A percentile compares a stretch with the other conserved stretches of the same genome.
Conservation (phyloP, 192 early-diverging fungal species). For the Coemansia pectinata region DNA sequence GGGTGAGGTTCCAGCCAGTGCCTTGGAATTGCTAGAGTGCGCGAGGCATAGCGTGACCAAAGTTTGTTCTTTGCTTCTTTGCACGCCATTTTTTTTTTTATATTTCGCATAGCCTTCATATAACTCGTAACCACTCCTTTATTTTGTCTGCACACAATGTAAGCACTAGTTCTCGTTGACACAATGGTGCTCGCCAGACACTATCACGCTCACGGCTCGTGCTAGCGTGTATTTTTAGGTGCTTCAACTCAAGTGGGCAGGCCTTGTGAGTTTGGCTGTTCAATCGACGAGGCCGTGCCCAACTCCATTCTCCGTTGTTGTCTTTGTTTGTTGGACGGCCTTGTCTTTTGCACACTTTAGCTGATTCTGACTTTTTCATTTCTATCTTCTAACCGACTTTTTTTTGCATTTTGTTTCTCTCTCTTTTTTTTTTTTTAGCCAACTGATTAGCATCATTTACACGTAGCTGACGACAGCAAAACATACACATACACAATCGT, state of each 20-base stretch:
- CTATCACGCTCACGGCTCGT: conserved; percentile 3
- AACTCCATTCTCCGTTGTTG: neutral
- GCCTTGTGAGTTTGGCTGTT: neutral
- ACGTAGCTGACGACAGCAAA: conserved; percentile 4
- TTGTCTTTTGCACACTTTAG: conserved; percentile 6
- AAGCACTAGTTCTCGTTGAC: conserved; percentile 10
- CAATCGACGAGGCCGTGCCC: neutral
- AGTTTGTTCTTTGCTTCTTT: conserved; percentile 6
- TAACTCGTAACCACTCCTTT: conserved; percentile 4
- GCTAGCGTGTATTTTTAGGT: conserved; percentile 7
- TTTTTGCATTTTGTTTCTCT: neutral
- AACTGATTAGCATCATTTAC: neutral
- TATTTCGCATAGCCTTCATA: neutral
- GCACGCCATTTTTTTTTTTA: conserved; percentile 5
- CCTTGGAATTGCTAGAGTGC: neutral
- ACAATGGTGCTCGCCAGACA: neutral
- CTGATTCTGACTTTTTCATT: neutral
- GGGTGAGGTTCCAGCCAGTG: neutral
- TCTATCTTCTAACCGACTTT: neutral
- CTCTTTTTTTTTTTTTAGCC: neutral
- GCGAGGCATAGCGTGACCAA: neutral
- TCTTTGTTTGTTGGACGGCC: neutral
- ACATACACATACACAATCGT: neutral
- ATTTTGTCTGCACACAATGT: neutral
- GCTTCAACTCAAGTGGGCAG: neutral